Percentiles rank a stretch among this genome's conserved stretches.
Evolutionary conservation across 768 basidiomycete species (phyloP).

Genomic region (Podaxis sp.): DNA sequence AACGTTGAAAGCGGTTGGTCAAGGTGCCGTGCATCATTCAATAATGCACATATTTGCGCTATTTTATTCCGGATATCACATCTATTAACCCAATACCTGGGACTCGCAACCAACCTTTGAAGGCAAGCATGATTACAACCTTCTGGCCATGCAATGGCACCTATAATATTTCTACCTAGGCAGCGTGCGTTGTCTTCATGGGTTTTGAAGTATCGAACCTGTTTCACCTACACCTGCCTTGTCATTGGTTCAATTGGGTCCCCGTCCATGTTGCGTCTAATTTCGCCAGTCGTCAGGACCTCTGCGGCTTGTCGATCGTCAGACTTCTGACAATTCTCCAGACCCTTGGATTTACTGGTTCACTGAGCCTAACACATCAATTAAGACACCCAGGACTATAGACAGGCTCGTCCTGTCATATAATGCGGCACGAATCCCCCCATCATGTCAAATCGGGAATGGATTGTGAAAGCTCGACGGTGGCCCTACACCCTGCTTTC

Average conservation of each 20-base stretch:
- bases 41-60: neutral
- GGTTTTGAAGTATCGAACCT: neutral
- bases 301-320: neutral
- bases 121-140: neutral
- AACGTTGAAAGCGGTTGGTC: neutral
- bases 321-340: neutral
- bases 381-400: neutral
- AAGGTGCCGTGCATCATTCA: neutral
- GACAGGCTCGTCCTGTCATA: neutral
- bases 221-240: neutral
- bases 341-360: neutral
- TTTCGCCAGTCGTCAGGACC: neutral
- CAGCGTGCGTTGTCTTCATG: neutral
- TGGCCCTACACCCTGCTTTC: constrained; percentile 1
- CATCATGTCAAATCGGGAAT: constrained; percentile 2
- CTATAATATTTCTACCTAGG: neutral
- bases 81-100: neutral
- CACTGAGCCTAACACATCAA: neutral
- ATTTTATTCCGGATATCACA: neutral
- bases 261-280: neutral
- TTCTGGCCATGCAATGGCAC: neutral
- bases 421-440: neutral
- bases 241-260: neutral
- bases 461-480: neutral
- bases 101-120: neutral